A percentile compares a stretch with the other conserved stretches of the same genome.
Conservation (phyloP, 2,329 filamentous ascomycete species). For the Kalaharituber pfeilii region DNA sequence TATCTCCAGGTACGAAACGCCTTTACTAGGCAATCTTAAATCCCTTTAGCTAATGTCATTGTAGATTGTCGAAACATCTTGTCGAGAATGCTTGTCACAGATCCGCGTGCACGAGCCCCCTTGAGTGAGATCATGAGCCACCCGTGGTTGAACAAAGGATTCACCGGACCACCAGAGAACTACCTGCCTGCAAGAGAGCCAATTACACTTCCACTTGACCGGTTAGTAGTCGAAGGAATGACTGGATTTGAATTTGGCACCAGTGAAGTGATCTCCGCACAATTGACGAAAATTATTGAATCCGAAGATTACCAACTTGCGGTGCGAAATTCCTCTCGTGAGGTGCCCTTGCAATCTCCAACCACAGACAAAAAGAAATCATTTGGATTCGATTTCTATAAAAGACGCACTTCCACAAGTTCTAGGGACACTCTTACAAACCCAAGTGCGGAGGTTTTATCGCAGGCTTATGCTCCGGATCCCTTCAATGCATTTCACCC, state of each 20-base stretch:
- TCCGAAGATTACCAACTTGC: constrained; percentile 88
- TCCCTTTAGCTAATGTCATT: neutral
- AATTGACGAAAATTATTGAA: constrained; percentile 71
- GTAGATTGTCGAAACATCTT: constrained; percentile 86
- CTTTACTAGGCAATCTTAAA: neutral
- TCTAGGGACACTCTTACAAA: constrained; percentile 74
- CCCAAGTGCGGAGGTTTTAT: constrained; percentile 67
- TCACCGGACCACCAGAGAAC: constrained; percentile 71
- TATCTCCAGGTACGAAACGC: constrained; percentile 55
- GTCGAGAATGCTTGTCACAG: constrained; percentile 87
- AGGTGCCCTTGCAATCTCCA: constrained; percentile 18
- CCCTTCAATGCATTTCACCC: constrained; percentile 88
- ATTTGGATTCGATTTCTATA: constrained; percentile 91
- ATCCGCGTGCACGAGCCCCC: constrained; percentile 69
- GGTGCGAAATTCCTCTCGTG: constrained; percentile 44
- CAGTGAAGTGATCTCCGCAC: constrained; percentile 61
- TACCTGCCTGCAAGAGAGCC: constrained; percentile 70
- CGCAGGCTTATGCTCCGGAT: constrained; percentile 53
- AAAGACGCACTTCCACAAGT: constrained; percentile 70
- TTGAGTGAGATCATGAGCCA: constrained; percentile 87
- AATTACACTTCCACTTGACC: constrained; percentile 65
- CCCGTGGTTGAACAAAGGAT: constrained; percentile 91
- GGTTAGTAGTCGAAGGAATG: constrained; percentile 77
- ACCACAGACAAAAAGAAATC: constrained; percentile 59
- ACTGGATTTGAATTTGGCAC: constrained; percentile 94